A percentile compares a stretch with the other conserved stretches of the same genome.
Evolutionary conservation across 352 stramenopile species (phyloP).

Genomic region (Pythium guiyangense): DNA sequence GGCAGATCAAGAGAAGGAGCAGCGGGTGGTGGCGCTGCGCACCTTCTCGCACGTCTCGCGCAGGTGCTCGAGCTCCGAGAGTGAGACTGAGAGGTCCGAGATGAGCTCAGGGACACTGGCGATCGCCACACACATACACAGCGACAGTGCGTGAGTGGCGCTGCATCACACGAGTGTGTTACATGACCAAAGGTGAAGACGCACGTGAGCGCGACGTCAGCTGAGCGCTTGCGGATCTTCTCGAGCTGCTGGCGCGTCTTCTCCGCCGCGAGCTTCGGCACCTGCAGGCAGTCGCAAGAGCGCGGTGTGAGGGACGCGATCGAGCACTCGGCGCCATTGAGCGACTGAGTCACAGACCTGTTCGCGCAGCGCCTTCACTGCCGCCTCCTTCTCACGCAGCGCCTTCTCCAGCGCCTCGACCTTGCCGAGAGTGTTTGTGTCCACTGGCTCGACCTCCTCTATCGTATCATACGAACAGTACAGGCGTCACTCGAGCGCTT

Average conservation of each 20-base stretch:
- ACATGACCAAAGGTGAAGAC: background rate
- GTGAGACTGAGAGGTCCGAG: slow-evolving; percentile 27
- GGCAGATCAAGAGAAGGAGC: background rate
- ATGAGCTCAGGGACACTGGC: slow-evolving; percentile 24
- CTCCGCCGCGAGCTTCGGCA: slow-evolving; percentile 45
- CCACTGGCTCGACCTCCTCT: slow-evolving; percentile 65
- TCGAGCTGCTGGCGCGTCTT: slow-evolving; percentile 46
- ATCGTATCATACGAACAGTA: background rate
- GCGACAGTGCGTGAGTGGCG: background rate
- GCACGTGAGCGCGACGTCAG: slow-evolving; percentile 44
- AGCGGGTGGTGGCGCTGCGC: background rate
- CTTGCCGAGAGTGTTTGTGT: slow-evolving; percentile 33
- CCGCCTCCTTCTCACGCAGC: slow-evolving; percentile 49
- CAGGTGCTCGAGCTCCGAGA: slow-evolving; percentile 36
- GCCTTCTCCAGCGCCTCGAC: slow-evolving; percentile 43
- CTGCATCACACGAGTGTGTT: too few relatives aligned
- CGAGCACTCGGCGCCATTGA: background rate
- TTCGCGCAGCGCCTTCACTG: slow-evolving; percentile 53
- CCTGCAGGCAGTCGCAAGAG: slow-evolving; percentile 14
- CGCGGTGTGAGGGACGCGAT: background rate
- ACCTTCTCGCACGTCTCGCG: slow-evolving; percentile 60
- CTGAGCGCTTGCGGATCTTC: slow-evolving; percentile 49
- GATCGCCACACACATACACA: slow-evolving; percentile 1
- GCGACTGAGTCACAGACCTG: slow-evolving; percentile 16
- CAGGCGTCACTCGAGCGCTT: background rate